Conservation (phyloP, 2,329 filamentous ascomycete species). For the Epicoccum sorghinum region DNA sequence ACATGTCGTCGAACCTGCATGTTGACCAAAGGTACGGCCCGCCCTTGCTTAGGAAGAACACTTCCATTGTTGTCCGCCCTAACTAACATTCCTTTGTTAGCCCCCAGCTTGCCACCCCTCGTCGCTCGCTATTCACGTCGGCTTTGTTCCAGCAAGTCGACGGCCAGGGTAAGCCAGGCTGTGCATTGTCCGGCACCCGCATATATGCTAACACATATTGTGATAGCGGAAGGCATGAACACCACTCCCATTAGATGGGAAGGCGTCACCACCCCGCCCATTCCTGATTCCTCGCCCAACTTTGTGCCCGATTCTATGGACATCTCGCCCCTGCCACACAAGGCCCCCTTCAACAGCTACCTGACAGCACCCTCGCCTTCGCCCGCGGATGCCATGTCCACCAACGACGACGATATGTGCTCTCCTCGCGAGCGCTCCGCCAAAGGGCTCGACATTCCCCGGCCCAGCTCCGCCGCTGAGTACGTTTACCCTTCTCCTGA, state of each 20-base stretch:
- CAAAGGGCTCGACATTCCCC: slow-evolving; percentile 37
- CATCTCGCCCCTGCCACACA: slow-evolving; percentile 87
- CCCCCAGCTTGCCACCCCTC: slow-evolving; percentile 81
- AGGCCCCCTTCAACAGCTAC: slow-evolving; percentile 65
- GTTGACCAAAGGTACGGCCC: slow-evolving; percentile 82
- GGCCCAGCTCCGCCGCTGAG: slow-evolving; percentile 47
- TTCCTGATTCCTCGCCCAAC: slow-evolving; percentile 82
- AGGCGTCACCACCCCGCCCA: slow-evolving; percentile 80
- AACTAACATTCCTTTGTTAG: slow-evolving; percentile 60
- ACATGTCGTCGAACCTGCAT: slow-evolving; percentile 95
- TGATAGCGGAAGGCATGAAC: slow-evolving; percentile 48
- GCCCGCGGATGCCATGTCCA: slow-evolving; percentile 56
- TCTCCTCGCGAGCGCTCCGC: slow-evolving; percentile 43
- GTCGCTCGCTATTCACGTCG: slow-evolving; percentile 81
- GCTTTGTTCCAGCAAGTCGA: slow-evolving; percentile 67
- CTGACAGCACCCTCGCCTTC: slow-evolving; percentile 71
- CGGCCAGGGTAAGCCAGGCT: slow-evolving; percentile 62
- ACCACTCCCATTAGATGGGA: slow-evolving; percentile 60
- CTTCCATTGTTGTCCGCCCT: slow-evolving; percentile 19
- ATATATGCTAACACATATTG: slow-evolving; percentile 33
- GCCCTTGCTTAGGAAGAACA: slow-evolving; percentile 33
- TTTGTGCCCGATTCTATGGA: slow-evolving; percentile 82
- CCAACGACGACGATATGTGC: slow-evolving; percentile 54
- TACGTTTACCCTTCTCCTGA: slow-evolving; percentile 29
- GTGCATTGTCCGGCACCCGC: slow-evolving; percentile 3